Evolutionary conservation across 108 stramenopile species (phyloP).

Genomic region (Skeletonema menzelii): DNA sequence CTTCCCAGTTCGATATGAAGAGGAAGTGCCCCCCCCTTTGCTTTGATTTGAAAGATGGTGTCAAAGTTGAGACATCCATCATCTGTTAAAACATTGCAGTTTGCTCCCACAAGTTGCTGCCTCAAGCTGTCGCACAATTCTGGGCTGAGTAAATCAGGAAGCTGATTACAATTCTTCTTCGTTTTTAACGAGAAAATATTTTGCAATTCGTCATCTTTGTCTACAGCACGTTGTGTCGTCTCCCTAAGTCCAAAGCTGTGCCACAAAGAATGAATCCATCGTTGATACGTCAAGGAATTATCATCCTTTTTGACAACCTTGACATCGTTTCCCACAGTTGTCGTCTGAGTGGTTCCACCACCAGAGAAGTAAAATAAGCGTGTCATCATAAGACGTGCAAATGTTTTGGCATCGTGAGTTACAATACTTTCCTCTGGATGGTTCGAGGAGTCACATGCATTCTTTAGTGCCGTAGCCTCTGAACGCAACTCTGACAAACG

Average conservation of each 20-base stretch:
- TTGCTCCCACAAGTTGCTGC: conserved; percentile 14
- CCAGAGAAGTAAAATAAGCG: conserved; percentile 75
- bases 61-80: conserved; percentile 54
- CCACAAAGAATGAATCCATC: conserved; percentile 58
- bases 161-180: not conserved
- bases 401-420: conserved; percentile 6
- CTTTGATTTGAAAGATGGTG: conserved; percentile 15
- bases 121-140: conserved; percentile 15
- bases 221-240: conserved; percentile 25
- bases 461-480: conserved; percentile 53
- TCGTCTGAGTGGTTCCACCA: conserved; percentile 73
- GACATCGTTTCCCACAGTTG: conserved; percentile 3
- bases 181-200: not conserved
- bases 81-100: conserved; percentile 41
- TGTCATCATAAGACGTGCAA: conserved; percentile 51
- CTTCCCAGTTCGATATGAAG: conserved; percentile 81
- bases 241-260: conserved; percentile 66
- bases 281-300: conserved; percentile 16
- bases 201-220: conserved; percentile 2
- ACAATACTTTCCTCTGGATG: conserved; percentile 20
- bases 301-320: conserved; percentile 10
- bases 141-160: conserved; percentile 8
- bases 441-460: not conserved
- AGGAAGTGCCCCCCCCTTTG: conserved; percentile 22
- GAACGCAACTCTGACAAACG: conserved; percentile 63